A percentile compares a stretch with the other conserved stretches of the same genome.
These are phyloP conservation scores for Pseudotulostoma volvatum DNA, from an alignment of 495 filamentous ascomycete genomes.

Conservation along the genomic window DNA sequence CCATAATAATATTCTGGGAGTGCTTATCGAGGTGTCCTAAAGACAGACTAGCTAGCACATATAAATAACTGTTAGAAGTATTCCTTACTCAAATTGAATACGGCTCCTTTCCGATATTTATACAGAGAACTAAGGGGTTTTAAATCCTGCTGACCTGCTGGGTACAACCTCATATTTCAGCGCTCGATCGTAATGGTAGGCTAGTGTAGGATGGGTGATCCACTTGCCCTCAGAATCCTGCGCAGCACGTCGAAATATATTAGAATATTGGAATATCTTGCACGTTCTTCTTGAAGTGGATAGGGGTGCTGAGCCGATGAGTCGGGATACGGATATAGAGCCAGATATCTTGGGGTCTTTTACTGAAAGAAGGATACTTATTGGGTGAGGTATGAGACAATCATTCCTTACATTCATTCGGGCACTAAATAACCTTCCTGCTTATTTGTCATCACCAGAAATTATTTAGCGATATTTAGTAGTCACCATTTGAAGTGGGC, in stretches of 20 bases:
- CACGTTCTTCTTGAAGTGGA: conserved; percentile 2
- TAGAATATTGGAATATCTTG: conserved; percentile 3
- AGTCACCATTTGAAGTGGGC: no score
- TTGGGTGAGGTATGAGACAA: no score
- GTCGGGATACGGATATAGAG: not conserved
- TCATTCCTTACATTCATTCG: no score
- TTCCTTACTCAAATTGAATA: conserved; percentile 1
- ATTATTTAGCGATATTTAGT: no score
- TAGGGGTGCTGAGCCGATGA: conserved; percentile 3
- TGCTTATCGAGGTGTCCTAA: not conserved
- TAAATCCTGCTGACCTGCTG: not conserved
- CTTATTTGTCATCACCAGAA: no score
- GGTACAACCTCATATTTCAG: not conserved
- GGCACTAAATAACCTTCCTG: no score
- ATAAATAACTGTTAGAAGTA: not conserved
- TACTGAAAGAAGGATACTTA: no score
- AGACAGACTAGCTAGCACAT: not conserved
- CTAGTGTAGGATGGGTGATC: not conserved
- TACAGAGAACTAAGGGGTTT: not conserved
- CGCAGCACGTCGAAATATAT: conserved; percentile 2
- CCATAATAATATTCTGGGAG: conserved; percentile 1
- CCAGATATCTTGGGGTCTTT: conserved; percentile 2
- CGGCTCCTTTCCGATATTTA: conserved; percentile 3
- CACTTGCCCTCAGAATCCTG: conserved; percentile 1
- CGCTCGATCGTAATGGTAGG: not conserved